Percentiles rank a stretch among this genome's conserved stretches.
Conservation (phyloP, 1,284 basidiomycete species). For the Inonotus hispidus region DNA sequence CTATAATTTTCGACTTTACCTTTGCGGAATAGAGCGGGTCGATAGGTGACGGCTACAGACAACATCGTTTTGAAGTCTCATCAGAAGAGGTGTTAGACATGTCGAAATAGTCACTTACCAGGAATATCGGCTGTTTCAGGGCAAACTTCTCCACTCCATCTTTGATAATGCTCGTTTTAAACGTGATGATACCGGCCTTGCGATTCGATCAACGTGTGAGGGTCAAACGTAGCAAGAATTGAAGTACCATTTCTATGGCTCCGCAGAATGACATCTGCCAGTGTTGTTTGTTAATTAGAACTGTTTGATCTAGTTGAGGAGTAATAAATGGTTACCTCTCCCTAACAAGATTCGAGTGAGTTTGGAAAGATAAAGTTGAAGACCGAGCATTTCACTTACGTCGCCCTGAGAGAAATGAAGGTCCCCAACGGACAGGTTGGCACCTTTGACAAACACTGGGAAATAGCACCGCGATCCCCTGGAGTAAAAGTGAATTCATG, state of each 20-base stretch:
- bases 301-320: background rate
- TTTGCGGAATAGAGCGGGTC: slow-evolving; percentile 71
- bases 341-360: slow-evolving; percentile 31
- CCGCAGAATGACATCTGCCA: slow-evolving; percentile 65
- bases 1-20: slow-evolving; percentile 27
- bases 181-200: slow-evolving; percentile 71
- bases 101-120: too few species aligned
- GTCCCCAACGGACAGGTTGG: slow-evolving; percentile 75
- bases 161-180: slow-evolving; percentile 71
- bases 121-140: slow-evolving; percentile 70
- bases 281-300: background rate
- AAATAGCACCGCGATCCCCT: slow-evolving; percentile 69
- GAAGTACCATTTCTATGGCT: slow-evolving; percentile 67
- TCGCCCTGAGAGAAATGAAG: slow-evolving; percentile 81
- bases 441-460: slow-evolving; percentile 66
- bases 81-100: background rate
- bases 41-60: slow-evolving; percentile 57
- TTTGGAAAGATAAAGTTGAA: background rate
- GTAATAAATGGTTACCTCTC: slow-evolving; percentile 38
- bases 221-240: background rate
- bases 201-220: background rate
- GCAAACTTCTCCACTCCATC: slow-evolving; percentile 71
- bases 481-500: slow-evolving; percentile 6
- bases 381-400: slow-evolving; percentile 34
- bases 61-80: background rate